Conservation (phyloP, 192 early-diverging fungal species). For the Funneliformis mosseae region DNA sequence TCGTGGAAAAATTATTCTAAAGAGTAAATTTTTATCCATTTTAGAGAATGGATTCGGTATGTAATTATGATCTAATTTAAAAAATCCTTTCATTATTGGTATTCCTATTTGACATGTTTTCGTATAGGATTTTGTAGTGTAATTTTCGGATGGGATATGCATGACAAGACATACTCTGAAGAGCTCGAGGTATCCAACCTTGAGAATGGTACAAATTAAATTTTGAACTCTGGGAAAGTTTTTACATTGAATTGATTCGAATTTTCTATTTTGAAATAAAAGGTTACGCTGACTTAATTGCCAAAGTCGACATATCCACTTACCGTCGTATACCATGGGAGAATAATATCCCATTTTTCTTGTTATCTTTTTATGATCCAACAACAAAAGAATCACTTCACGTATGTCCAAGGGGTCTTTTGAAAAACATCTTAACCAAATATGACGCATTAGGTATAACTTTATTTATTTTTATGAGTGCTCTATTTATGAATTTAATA, state of each 20-base stretch:
- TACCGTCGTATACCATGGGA: slow-evolving; percentile 76
- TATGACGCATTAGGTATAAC: slow-evolving; percentile 39
- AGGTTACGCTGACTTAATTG: neutral
- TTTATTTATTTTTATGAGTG: slow-evolving; percentile 35
- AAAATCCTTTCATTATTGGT: neutral
- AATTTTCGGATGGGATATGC: slow-evolving; percentile 82
- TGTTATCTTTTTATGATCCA: slow-evolving; percentile 69
- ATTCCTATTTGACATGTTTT: neutral
- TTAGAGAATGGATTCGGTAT: slow-evolving; percentile 71
- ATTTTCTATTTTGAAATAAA: neutral
- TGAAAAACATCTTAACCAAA: slow-evolving; percentile 51
- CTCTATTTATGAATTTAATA: slow-evolving; percentile 61
- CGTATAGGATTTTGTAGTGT: slow-evolving; percentile 72
- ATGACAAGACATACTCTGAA: slow-evolving; percentile 65
- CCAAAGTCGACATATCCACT: slow-evolving; percentile 59
- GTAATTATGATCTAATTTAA: neutral
- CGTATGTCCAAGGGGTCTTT: slow-evolving; percentile 64
- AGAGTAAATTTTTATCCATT: slow-evolving; percentile 66
- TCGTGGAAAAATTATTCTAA: slow-evolving; percentile 71
- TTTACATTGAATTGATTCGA: neutral
- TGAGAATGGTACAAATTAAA: slow-evolving; percentile 38
- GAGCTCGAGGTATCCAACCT: slow-evolving; percentile 45
- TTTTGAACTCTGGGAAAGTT: neutral
- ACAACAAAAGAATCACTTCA: slow-evolving; percentile 55
- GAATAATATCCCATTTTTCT: slow-evolving; percentile 69